Percentiles rank a stretch among this genome's conserved stretches.
phyloP scores from a whole-genome alignment of 139 green algal genomes.

The Volvox africanus region DNA sequence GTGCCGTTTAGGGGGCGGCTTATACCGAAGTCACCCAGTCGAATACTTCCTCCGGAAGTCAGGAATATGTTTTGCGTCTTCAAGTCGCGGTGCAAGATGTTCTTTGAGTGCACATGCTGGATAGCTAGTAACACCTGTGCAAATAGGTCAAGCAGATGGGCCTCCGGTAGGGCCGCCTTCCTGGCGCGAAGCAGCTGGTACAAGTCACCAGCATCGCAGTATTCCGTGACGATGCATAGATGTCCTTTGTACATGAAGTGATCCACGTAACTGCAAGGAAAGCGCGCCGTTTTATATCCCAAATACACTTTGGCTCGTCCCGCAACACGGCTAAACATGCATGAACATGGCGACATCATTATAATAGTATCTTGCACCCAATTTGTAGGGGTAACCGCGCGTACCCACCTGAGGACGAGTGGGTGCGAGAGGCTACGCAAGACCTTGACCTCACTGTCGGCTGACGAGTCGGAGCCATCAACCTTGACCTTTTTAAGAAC shows the following conservation, averaged over 20 bases:
- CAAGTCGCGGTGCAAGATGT: conserved; percentile 72
- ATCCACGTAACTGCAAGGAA: conserved; percentile 60
- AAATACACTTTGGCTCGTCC: background rate
- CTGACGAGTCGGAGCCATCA: conserved; percentile 44
- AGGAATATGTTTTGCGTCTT: conserved; percentile 66
- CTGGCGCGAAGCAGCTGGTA: conserved; percentile 60
- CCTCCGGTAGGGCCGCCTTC: conserved; percentile 58
- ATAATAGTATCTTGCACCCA: background rate
- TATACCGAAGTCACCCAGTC: conserved; percentile 78
- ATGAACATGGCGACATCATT: conserved; percentile 4
- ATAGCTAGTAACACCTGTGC: conserved; percentile 60
- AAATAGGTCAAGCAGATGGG: conserved; percentile 64
- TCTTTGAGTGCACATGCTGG: conserved; percentile 62
- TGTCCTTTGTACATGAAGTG: conserved; percentile 72
- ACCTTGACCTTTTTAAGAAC: conserved; percentile 77
- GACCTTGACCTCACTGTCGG: conserved; percentile 70
- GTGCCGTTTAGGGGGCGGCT: conserved; percentile 53
- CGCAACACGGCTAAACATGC: background rate
- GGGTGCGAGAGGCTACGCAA: conserved; percentile 68
- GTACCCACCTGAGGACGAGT: conserved; percentile 65
- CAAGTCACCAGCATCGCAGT: conserved; percentile 76
- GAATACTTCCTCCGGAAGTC: conserved; percentile 59
- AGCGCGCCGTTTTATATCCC: conserved; percentile 9
- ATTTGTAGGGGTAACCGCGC: background rate
- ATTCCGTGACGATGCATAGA: conserved; percentile 79